Evolutionary conservation across 1,284 basidiomycete genomes (phyloP).

Genomic region (Ganoderma boninense): DNA sequence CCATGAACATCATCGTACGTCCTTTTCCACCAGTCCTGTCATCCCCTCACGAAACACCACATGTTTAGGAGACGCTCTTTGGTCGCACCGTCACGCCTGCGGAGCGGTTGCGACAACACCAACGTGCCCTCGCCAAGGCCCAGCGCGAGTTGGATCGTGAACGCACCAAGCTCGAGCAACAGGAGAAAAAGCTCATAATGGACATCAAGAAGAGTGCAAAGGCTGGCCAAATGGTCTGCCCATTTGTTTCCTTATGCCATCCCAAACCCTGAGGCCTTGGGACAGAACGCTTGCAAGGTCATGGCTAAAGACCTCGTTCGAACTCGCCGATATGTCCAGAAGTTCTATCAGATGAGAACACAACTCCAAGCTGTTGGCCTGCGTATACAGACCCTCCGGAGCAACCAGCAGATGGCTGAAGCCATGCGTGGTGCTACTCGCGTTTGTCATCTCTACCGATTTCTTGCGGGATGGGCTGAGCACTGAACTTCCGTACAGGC

Average conservation of each 20-base stretch:
- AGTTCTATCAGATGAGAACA: constrained; percentile 99
- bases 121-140: constrained; percentile 94
- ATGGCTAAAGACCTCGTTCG: constrained; percentile 99
- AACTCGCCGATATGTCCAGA: constrained; percentile 94
- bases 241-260: constrained; percentile 17
- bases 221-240: constrained; percentile 90
- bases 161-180: constrained; percentile 92
- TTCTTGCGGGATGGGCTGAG: background rate
- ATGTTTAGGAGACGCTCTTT: constrained; percentile 87
- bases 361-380: constrained; percentile 97
- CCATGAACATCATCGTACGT: constrained; percentile 80
- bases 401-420: constrained; percentile 99
- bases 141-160: constrained; percentile 98
- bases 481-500: constrained; percentile 62
- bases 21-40: background rate
- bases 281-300: constrained; percentile 95
- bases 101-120: constrained; percentile 95
- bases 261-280: constrained; percentile 11
- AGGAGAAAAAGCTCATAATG: constrained; percentile 91
- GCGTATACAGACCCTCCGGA: constrained; percentile 95
- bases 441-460: constrained; percentile 55
- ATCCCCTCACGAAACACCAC: constrained; percentile 1
- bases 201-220: constrained; percentile 99
- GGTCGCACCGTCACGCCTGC: constrained; percentile 95
- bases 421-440: constrained; percentile 98